Evolutionary conservation across 495 filamentous ascomycete genomes (phyloP).

Genomic region (Clavariopsis aquatica): DNA sequence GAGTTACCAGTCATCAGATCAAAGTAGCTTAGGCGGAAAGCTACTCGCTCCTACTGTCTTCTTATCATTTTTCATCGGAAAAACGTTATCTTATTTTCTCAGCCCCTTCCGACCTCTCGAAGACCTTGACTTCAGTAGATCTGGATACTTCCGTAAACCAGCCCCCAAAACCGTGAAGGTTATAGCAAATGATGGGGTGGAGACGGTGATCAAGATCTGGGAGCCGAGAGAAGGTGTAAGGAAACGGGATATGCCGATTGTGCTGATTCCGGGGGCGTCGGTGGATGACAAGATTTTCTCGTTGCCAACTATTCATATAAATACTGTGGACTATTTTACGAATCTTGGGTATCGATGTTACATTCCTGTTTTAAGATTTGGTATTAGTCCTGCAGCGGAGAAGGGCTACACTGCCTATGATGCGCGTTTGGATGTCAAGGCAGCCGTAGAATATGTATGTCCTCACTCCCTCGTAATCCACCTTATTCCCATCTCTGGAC

Average conservation of each 20-base stretch:
- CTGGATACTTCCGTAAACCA: constrained; percentile 51
- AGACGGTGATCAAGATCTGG: constrained; percentile 58
- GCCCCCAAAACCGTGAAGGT: constrained; percentile 46
- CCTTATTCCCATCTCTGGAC: too few species aligned
- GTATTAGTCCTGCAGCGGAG: constrained; percentile 56
- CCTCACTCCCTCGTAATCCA: too few species aligned
- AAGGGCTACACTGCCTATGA: constrained; percentile 61
- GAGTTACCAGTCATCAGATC: constrained; percentile 41
- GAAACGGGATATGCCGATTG: constrained; percentile 24
- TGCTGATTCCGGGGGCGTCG: constrained; percentile 62
- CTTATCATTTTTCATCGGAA: constrained; percentile 54
- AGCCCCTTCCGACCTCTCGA: constrained; percentile 57
- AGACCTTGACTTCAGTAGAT: constrained; percentile 53
- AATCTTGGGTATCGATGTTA: constrained; percentile 61
- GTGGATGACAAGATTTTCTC: constrained; percentile 66
- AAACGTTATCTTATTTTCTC: constrained; percentile 58
- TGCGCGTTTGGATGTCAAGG: constrained; percentile 61
- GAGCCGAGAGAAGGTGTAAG: constrained; percentile 45
- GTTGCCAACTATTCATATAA: constrained; percentile 64
- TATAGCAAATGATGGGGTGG: constrained; percentile 54
- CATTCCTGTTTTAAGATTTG: constrained; percentile 62
- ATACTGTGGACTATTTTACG: constrained; percentile 66
- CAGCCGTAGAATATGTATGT: constrained; percentile 56
- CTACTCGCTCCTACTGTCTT: constrained; percentile 5
- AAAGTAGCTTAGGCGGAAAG: neutral